phyloP scores from a whole-genome alignment of 108 stramenopile species.

The Cyclotella distinguenda region DNA sequence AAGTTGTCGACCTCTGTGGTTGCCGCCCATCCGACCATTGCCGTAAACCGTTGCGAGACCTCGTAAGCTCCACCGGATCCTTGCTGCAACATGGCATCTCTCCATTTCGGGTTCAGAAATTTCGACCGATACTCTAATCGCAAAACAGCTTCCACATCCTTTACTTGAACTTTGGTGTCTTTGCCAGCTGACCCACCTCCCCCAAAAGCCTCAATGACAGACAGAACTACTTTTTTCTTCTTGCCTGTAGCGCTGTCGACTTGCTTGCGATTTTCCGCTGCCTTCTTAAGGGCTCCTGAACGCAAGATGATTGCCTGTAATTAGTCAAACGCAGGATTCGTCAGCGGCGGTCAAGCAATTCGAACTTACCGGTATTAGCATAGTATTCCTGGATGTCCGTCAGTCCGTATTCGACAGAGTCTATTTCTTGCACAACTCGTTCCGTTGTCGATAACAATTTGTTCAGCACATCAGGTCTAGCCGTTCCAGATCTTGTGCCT shows the following conservation, averaged over 20 bases:
- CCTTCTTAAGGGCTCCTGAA: conserved; percentile 84
- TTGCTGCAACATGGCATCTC: conserved; percentile 82
- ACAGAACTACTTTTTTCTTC: conserved; percentile 66
- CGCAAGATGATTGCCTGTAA: too few species aligned
- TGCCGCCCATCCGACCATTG: conserved; percentile 83
- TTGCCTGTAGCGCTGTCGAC: conserved; percentile 39
- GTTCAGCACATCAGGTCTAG: conserved; percentile 68
- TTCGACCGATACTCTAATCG: conserved; percentile 85
- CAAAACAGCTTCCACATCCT: conserved; percentile 83
- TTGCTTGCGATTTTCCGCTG: conserved; percentile 74
- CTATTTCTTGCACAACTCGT: conserved; percentile 86
- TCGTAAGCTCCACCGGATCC: conserved; percentile 90
- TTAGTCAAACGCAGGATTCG: too few species aligned
- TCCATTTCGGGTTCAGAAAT: conserved; percentile 88
- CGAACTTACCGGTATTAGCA: conserved; percentile 86
- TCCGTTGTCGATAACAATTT: conserved; percentile 78
- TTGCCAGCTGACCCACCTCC: conserved; percentile 32
- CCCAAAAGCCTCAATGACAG: conserved; percentile 84
- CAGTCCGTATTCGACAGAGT: conserved; percentile 84
- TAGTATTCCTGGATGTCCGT: conserved; percentile 87
- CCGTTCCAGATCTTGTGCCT: conserved; percentile 49
- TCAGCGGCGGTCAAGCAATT: too few species aligned
- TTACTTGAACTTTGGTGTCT: conserved; percentile 55
- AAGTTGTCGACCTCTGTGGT: conserved; percentile 72
- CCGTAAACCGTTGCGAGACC: conserved; percentile 83